Evolutionary conservation across 2,329 filamentous ascomycete species (phyloP).

Genomic region (Esteya vermicola): DNA sequence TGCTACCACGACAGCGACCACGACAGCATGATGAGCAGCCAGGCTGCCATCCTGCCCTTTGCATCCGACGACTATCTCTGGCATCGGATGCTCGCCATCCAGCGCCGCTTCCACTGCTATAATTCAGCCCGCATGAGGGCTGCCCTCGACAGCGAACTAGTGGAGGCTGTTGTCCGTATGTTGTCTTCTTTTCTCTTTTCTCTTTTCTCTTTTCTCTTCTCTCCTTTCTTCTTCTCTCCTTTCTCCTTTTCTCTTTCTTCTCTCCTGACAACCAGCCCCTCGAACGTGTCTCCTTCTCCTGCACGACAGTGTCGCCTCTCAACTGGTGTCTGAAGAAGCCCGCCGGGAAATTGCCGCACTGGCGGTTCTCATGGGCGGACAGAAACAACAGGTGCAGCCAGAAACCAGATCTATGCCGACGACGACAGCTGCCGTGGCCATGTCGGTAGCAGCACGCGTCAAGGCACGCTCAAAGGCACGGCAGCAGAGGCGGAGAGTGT

Average conservation of each 20-base stretch:
- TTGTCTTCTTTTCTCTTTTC: not conserved
- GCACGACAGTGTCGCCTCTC: slow-evolving; percentile 15
- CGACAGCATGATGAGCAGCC: too few relatives aligned
- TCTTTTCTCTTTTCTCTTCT: not conserved
- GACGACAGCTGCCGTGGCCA: too few relatives aligned
- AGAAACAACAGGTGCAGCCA: too few relatives aligned
- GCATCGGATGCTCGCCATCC: slow-evolving; percentile 27
- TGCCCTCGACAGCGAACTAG: slow-evolving; percentile 21
- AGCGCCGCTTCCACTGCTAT: slow-evolving; percentile 26
- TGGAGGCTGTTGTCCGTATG: slow-evolving; percentile 22
- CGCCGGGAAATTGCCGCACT: slow-evolving; percentile 13
- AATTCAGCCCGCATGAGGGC: slow-evolving; percentile 28
- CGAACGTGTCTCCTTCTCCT: slow-evolving; percentile 17
- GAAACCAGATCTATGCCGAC: not conserved
- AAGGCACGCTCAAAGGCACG: not conserved
- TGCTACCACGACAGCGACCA: not conserved
- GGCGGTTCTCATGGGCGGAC: too few relatives aligned
- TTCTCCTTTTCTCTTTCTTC: too few relatives aligned
- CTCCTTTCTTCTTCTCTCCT: too few relatives aligned
- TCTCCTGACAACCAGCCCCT: slow-evolving; percentile 13
- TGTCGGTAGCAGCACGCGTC: too few relatives aligned
- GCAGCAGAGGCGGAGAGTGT: not conserved
- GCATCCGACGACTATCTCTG: slow-evolving; percentile 25
- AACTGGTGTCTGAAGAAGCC: slow-evolving; percentile 13
- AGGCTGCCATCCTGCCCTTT: too few relatives aligned